phyloP scores from a whole-genome alignment of 2,329 filamentous ascomycete genomes.

The Chaetomiaceae sp. region DNA sequence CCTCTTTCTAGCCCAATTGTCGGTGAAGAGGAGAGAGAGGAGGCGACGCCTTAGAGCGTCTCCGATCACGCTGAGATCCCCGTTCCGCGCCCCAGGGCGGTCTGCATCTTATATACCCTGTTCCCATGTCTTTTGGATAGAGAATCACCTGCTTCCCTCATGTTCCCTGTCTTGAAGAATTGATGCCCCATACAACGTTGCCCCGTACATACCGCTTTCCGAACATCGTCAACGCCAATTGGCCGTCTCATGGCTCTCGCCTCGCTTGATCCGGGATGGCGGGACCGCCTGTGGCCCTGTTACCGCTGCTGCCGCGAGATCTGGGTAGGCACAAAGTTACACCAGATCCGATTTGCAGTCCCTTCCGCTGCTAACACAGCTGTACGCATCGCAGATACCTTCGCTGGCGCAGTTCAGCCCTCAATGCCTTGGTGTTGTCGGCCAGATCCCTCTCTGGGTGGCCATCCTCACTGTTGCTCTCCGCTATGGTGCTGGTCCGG shows the following conservation, averaged over 20 bases:
- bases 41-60: neutral
- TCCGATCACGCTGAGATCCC: constrained; percentile 6
- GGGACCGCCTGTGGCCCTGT: constrained; percentile 29
- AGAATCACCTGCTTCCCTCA: neutral
- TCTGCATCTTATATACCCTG: constrained; percentile 4
- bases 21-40: constrained; percentile 12
- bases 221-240: neutral
- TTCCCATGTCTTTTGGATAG: neutral
- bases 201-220: too few species aligned
- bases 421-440: constrained; percentile 32
- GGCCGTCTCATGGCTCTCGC: constrained; percentile 7
- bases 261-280: constrained; percentile 8
- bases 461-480: constrained; percentile 31
- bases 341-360: neutral
- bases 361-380: constrained; percentile 10
- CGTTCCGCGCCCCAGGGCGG: neutral
- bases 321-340: constrained; percentile 30
- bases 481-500: constrained; percentile 31
- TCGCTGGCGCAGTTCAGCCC: constrained; percentile 30
- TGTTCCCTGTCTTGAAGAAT: neutral
- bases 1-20: constrained; percentile 4
- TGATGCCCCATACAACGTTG: too few species aligned
- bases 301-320: constrained; percentile 32
- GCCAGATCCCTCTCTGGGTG: constrained; percentile 31
- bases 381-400: constrained; percentile 29